Conservation (phyloP, 768 basidiomycete genomes). For the Pleurotus sapidus region DNA sequence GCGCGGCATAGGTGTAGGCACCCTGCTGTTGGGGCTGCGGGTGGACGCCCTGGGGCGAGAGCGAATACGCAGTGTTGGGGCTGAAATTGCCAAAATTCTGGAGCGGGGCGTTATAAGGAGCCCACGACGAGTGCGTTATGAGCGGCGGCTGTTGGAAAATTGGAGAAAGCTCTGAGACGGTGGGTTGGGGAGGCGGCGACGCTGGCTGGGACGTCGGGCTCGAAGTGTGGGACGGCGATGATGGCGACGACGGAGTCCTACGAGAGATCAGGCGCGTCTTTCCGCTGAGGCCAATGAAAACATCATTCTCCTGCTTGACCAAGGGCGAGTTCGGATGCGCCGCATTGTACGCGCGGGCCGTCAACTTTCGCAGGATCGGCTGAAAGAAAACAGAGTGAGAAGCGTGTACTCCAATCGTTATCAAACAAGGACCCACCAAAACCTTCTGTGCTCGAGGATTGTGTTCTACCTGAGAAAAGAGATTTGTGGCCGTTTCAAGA, state of each 20-base stretch:
- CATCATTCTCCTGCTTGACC: conserved; percentile 58
- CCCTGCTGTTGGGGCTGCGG: conserved; percentile 14
- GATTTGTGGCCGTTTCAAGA: conserved; percentile 56
- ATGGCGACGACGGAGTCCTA: conserved; percentile 41
- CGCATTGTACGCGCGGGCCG: conserved; percentile 47
- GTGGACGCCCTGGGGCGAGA: not conserved
- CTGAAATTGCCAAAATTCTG: conserved; percentile 3
- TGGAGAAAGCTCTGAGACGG: conserved; percentile 12
- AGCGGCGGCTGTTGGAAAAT: conserved; percentile 12
- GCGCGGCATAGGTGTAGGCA: conserved; percentile 12
- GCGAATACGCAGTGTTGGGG: not conserved
- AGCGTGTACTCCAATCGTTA: not conserved
- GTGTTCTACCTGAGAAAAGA: conserved; percentile 56
- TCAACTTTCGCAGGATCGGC: conserved; percentile 62
- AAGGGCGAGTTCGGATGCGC: conserved; percentile 27
- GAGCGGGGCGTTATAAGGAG: conserved; percentile 13
- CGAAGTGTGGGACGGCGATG: conserved; percentile 40
- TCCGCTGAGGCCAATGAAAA: conserved; percentile 58
- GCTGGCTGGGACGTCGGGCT: conserved; percentile 43
- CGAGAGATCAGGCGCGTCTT: conserved; percentile 61
- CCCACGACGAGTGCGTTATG: conserved; percentile 10
- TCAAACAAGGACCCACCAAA: conserved; percentile 38
- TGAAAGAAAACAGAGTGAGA: conserved; percentile 17
- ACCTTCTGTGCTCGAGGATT: conserved; percentile 55
- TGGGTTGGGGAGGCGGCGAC: conserved; percentile 35